Evolutionary conservation across 306 rosid species (phyloP), one percentile per base, ranked within the genome.

Genomic region (Cucumis cinereus): DNA sequence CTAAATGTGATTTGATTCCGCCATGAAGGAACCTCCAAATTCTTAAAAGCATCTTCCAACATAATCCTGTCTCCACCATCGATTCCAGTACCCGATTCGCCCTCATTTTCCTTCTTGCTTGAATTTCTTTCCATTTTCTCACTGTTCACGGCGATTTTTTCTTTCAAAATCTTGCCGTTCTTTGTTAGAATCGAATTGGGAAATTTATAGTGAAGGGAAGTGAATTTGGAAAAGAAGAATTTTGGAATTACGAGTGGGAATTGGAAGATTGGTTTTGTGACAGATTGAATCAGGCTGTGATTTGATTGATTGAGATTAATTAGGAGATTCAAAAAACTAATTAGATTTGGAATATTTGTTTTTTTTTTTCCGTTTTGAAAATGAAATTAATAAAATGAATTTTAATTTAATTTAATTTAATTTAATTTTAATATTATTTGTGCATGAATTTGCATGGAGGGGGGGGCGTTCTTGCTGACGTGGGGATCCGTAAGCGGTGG

Each of bases 1-100:
- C 97, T 81, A 33, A 82, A 0, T 8, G 97, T 91, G 43, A 91
- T 82, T 78, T 91, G 92, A 55, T 84, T 26, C 41, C 70, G 80
- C 97, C 94, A 91, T 30, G 87, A 77, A 23, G 83, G 90, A 68
- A 91, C 89, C n/a, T 16, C 53, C 10, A 61, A 77, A 2, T 35
- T 45, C 75, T 26, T 77, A 75, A 84, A 89, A 0, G 90, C 92
- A 40, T 71, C 87, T 68, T 91, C 93, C 66, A 84, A 89, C 69
- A 79, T 67, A 41, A 78, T 3, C 28, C 40, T 28, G 0, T 52
- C 33, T 41, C 15, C 54, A 4, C 56, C 69, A 4, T 70, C 76
- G 0, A 26, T 45, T 24, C 11, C 54, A 1, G 13, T 10, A 9
- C 0, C 60, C 33, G 54, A 41, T 13, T 41, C 47, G 14, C 7